Conservation (phyloP, 1,139 yeast genomes). For the Suhomyces ambrosiae region DNA sequence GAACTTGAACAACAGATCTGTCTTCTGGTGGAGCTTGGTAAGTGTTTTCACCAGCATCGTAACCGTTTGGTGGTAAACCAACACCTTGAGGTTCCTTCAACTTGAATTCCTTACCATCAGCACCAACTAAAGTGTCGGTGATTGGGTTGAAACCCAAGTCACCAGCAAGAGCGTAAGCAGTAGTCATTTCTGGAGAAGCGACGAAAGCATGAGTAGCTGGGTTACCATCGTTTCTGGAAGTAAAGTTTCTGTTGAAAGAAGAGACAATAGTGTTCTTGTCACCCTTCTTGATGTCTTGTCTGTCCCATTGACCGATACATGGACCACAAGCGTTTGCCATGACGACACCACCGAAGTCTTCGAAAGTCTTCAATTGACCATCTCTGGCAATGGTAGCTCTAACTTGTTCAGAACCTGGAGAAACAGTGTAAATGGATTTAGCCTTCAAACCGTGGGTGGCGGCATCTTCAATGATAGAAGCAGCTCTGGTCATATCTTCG, state of each 20-base stretch:
- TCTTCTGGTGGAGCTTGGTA: slow-evolving; percentile 97
- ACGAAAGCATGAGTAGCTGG: slow-evolving; percentile 97
- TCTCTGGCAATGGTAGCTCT: slow-evolving; percentile 98
- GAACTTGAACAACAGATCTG: slow-evolving; percentile 74
- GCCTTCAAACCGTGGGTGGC: slow-evolving; percentile 87
- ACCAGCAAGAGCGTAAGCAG: slow-evolving; percentile 96
- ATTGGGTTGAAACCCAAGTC: slow-evolving; percentile 98
- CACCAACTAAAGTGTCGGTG: slow-evolving; percentile 91
- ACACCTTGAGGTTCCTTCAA: slow-evolving; percentile 88
- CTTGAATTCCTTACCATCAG: slow-evolving; percentile 94
- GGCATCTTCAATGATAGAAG: slow-evolving; percentile 90
- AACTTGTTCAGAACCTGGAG: slow-evolving; percentile 99
- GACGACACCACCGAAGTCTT: slow-evolving; percentile 92
- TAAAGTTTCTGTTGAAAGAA: slow-evolving; percentile 98
- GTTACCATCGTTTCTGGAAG: slow-evolving; percentile 98
- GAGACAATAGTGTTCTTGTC: slow-evolving; percentile 98
- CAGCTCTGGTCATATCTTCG: slow-evolving; percentile 98
- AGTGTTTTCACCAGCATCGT: slow-evolving; percentile 93
- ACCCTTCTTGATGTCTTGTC: slow-evolving; percentile 96
- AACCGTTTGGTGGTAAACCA: slow-evolving; percentile 91
- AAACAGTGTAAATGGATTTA: slow-evolving; percentile 87
- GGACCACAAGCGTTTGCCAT: slow-evolving; percentile 99
- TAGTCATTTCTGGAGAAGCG: slow-evolving; percentile 96
- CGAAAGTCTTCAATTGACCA: slow-evolving; percentile 87
- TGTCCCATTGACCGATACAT: slow-evolving; percentile 99